Evolutionary conservation across 2,329 filamentous ascomycete genomes (phyloP), one percentile per base, ranked within the genome.

Genomic region (Hypoxylon sp.): DNA sequence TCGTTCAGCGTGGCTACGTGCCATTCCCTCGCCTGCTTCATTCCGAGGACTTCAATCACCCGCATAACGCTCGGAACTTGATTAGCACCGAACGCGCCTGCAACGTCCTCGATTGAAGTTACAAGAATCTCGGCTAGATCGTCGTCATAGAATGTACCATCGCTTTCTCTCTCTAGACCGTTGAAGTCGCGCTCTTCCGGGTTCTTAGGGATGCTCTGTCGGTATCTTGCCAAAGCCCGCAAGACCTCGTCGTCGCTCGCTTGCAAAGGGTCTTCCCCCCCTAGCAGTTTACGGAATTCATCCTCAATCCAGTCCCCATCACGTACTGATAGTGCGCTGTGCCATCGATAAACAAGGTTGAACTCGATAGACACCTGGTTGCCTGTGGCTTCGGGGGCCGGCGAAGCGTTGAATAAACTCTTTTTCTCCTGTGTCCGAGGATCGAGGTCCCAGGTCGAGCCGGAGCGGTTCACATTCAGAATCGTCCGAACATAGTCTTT

Each of bases 181-280:
- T 81, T 84, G 66, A 90, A 88, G 0, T 79, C 78, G 48, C 88
- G 84, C 74, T 88, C 81, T 11, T 81, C 78, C 0, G 88, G 88
- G 70, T 90, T 86, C 1, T 80, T 76, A 1, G 83, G 80, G 9
- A 87, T 81, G 22, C 74, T 76, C 13, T 78, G 71, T 63, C 86
- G 84, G 69, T 84, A 85, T 67, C 84, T 81, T 24, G 78, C 79
- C 14, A 90, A 76, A 9, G 81, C 83, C 24, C 73, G 75, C 0
- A 87, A 68, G 39, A 89, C 81, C 60, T 88, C 84, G 3, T 75
- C 74, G 70, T 85, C 80, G 22, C 78, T 78, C 2, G 88, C 78
- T 5, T 83, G 78, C 64, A 82, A 67, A 26, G 84, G 77, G 74
- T 87, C 78, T 75, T 83, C 82, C 33, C 69, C 70, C 22, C 75